Base-by-base conservation (phyloP, 257 asterid genomes). In the Phtheirospermum japonicum region DNA sequence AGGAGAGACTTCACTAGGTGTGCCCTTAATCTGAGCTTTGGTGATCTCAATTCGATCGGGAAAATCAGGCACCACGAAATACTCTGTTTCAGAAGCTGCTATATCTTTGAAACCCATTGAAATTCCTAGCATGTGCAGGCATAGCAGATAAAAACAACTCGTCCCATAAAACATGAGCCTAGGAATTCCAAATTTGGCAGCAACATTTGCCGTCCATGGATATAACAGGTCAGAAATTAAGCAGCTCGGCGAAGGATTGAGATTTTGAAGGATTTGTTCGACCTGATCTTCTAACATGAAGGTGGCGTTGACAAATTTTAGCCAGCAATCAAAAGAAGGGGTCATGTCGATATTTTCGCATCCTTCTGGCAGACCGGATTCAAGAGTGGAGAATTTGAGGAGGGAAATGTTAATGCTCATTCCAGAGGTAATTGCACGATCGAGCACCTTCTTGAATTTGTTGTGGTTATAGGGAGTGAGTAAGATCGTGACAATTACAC, bases 41-140 rank as follows among this genome's bases (percentile, higher is more conserved):
- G 81, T 84, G 34, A 80, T 43, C 42, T 77, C 79, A 14, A 87
- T 69, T 50, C 53, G 56, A 20, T 80, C 79, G 9, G 87, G 95
- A 34, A 82, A 5, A 5, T 55, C 82, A 14, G 87, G 90, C 59
- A 82, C 55, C 26, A 70, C 76, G 18, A 85, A 76, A 10, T 70
- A 76, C 63, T 85, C 85, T 0, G 74, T 62, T 12, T 80, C 84
- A 0, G 49, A 72, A 46, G 53, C 53, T 4, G 51, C 11, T 0
- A 76, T 4, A 0, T 33, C 65, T 52, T 76, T 66, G 4, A 79
- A 17, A 18, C 30, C 59, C 14, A 73, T 64, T 0, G 74, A 54
- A 3, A 6, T 2, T 0, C n/a, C 50, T 8, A 70, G 5, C 23
- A 65, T 32, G 67, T 61, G 80, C 9, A 10, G 7, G 33, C 76